Conservation (phyloP, 2,329 filamentous ascomycete species). For the Colletotrichum lentis region DNA sequence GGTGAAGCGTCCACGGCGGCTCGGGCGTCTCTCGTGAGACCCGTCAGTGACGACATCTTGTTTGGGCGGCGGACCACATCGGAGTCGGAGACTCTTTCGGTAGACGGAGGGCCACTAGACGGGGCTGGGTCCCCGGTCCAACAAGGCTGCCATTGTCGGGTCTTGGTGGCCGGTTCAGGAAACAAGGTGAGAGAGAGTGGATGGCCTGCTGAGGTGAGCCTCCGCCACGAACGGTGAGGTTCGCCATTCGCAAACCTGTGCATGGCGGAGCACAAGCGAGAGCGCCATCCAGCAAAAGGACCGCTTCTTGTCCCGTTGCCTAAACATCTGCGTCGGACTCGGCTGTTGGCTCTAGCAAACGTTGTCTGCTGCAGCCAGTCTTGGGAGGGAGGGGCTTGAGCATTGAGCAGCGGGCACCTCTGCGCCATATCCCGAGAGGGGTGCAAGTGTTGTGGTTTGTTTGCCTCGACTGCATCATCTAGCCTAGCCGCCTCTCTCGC, state of each 20-base stretch:
- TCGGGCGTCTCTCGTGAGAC: background rate
- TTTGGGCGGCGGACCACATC: slow-evolving; percentile 10
- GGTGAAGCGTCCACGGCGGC: slow-evolving; percentile 17
- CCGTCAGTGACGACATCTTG: slow-evolving; percentile 17
- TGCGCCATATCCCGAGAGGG: background rate
- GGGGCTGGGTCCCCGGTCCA: background rate
- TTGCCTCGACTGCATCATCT: slow-evolving; percentile 1
- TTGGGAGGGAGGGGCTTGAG: background rate
- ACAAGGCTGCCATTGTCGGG: slow-evolving; percentile 2
- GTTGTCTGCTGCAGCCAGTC: background rate
- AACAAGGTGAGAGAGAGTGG: background rate
- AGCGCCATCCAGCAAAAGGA: slow-evolving; percentile 17
- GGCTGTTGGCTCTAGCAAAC: background rate
- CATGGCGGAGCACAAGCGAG: slow-evolving; percentile 8
- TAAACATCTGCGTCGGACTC: slow-evolving; percentile 23
- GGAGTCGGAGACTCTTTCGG: slow-evolving; percentile 11
- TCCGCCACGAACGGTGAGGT: slow-evolving; percentile 12
- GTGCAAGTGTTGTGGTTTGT: background rate
- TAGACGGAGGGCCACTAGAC: background rate
- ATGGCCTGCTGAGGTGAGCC: slow-evolving; percentile 26
- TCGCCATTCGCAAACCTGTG: slow-evolving; percentile 2
- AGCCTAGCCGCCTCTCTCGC: slow-evolving; percentile 4
- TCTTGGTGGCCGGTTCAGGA: background rate
- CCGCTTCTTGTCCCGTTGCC: slow-evolving; percentile 22
- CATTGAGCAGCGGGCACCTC: slow-evolving; percentile 1